Evolutionary conservation across 164 flowering plant genomes (phyloP).

Genomic region (Brasenia schreberi): DNA sequence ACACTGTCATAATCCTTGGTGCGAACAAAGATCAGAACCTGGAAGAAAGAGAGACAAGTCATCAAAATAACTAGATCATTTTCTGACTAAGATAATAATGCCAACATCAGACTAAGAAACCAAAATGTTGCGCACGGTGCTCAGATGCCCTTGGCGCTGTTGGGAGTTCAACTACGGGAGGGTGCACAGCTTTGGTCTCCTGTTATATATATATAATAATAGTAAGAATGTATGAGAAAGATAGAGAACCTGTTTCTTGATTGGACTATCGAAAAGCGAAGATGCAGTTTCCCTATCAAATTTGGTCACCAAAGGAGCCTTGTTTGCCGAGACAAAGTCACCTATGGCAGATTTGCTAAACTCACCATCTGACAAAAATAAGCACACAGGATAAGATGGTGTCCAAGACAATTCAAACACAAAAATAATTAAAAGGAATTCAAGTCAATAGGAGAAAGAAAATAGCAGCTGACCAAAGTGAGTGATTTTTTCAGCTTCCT

Average conservation of each 20-base stretch:
- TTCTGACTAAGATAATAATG: no score
- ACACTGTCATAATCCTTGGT: slow-evolving; percentile 48
- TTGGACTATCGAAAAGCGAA: slow-evolving; percentile 59
- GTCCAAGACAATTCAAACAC: background rate
- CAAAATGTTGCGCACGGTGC: no score
- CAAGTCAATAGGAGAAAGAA: background rate
- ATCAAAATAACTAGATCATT: no score
- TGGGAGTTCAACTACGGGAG: no score
- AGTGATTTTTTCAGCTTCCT: slow-evolving; percentile 69
- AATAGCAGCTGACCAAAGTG: slow-evolving; percentile 45
- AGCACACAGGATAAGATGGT: slow-evolving; percentile 1
- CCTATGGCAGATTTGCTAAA: slow-evolving; percentile 54
- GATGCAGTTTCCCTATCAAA: slow-evolving; percentile 86
- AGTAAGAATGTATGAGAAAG: no score
- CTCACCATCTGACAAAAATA: slow-evolving; percentile 51
- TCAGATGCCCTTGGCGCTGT: no score
- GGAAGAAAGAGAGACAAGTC: slow-evolving; percentile 6
- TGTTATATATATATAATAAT: background rate
- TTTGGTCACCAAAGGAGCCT: slow-evolving; percentile 73
- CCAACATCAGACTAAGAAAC: slow-evolving; percentile 5
- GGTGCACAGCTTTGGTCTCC: no score
- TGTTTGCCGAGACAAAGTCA: slow-evolving; percentile 70
- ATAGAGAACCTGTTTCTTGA: slow-evolving; percentile 72
- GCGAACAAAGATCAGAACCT: slow-evolving; percentile 75
- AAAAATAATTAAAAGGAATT: background rate